Percentiles rank a stretch among this genome's conserved stretches.
phyloP scores from a whole-genome alignment of 768 basidiomycete genomes.

The Phlebiopsis flavidoalba region DNA sequence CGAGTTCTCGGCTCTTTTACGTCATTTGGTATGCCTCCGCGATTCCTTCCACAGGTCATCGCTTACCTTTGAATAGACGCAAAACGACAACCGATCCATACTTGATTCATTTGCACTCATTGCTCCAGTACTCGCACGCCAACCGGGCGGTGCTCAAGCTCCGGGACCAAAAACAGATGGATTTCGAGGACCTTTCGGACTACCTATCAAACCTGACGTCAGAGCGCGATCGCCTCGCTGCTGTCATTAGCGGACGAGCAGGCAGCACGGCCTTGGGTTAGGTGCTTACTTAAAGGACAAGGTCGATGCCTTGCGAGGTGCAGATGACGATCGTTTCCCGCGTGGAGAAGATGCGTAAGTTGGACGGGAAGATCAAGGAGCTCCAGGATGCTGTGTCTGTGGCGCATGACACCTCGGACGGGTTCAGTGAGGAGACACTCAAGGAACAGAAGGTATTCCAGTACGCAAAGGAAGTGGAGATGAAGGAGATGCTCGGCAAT shows the following conservation, averaged over 20 bases:
- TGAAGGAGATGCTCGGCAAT: conserved; percentile 90
- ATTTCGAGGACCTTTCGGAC: conserved; percentile 95
- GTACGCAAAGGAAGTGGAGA: conserved; percentile 86
- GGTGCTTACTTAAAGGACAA: conserved; percentile 88
- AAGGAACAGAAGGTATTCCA: conserved; percentile 90
- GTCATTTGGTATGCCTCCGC: conserved; percentile 60
- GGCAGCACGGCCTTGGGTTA: conserved; percentile 77
- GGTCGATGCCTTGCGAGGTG: conserved; percentile 87
- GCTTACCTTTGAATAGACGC: conserved; percentile 48
- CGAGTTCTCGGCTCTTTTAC: conserved; percentile 87
- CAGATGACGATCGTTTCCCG: conserved; percentile 90
- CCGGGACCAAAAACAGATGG: conserved; percentile 97
- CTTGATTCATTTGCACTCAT: conserved; percentile 83
- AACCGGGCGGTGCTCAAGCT: conserved; percentile 93
- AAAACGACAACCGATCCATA: conserved; percentile 91
- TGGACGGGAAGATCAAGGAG: conserved; percentile 96
- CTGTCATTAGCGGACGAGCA: conserved; percentile 84
- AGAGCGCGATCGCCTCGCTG: conserved; percentile 89
- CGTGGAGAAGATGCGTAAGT: conserved; percentile 88
- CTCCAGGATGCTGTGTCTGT: conserved; percentile 95
- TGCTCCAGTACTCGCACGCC: conserved; percentile 89
- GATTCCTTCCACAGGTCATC: not conserved
- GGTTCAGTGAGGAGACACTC: conserved; percentile 93
- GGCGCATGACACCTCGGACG: conserved; percentile 92
- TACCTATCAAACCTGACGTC: conserved; percentile 90